phyloP scores from a whole-genome alignment of 2,329 filamentous ascomycete species.

The Diaporthe velutina region DNA sequence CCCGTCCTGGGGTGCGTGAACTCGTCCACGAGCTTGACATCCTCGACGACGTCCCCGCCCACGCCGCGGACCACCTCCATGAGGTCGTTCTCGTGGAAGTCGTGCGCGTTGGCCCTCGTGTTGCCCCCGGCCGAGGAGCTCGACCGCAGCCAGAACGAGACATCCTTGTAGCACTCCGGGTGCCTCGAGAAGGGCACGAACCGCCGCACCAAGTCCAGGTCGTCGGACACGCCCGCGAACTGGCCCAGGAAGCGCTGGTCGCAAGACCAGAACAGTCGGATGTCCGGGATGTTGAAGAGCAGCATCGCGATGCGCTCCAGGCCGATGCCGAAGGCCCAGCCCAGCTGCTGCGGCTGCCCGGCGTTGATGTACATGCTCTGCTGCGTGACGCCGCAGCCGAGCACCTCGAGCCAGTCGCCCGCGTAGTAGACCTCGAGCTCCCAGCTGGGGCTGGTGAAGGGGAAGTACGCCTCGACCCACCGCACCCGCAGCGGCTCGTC shows the following conservation, averaged over 20 bases:
- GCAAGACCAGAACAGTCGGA: constrained; percentile 93
- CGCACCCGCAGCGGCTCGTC: constrained; percentile 85
- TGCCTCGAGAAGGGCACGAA: constrained; percentile 94
- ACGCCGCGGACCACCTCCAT: constrained; percentile 94
- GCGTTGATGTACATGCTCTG: constrained; percentile 86
- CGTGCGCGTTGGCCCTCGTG: constrained; percentile 53
- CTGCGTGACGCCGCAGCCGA: constrained; percentile 92
- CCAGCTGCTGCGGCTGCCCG: constrained; percentile 79
- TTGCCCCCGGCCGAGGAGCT: constrained; percentile 62
- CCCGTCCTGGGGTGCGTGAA: constrained; percentile 91
- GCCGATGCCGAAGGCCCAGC: constrained; percentile 96
- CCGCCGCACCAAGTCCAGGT: constrained; percentile 63
- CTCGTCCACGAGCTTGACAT: constrained; percentile 85
- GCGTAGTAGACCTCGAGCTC: constrained; percentile 96
- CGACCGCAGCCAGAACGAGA: constrained; percentile 87
- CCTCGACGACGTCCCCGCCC: constrained; percentile 87
- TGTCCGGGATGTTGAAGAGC: constrained; percentile 95
- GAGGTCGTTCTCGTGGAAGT: constrained; percentile 94
- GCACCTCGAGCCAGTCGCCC: constrained; percentile 94
- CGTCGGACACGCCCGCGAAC: constrained; percentile 74
- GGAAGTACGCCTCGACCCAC: constrained; percentile 98
- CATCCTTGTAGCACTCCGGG: constrained; percentile 90
- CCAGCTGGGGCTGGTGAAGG: constrained; percentile 95
- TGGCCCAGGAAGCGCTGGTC: constrained; percentile 89
- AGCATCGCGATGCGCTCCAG: constrained; percentile 98